Evolutionary conservation across 129 eudicot genomes (phyloP), one percentile per base, ranked within the genome.

Genomic region (Solidago caesia): DNA sequence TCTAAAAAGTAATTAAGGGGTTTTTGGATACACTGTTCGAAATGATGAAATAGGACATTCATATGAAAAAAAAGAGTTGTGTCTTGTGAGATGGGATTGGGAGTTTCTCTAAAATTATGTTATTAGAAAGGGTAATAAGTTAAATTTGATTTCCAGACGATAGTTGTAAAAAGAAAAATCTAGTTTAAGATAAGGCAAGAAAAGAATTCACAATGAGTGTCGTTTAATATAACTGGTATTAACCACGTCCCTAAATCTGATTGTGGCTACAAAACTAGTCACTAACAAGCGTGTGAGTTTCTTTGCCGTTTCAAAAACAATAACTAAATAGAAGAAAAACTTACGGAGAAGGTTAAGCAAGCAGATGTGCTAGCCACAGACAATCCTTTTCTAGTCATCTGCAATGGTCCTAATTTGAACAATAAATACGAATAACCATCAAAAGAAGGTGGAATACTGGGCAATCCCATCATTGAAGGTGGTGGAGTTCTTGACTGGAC

Each of bases 401-500:
- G 97, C 25, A 94, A 82, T 0, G 99, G 97, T 48, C 99, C 97
- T 44, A 88, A 79, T 84, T 90, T 94, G 85, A 94, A 71, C 69
- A 91, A 66, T 3, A 85, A 69, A 79, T 94, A 94, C 25, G 85
- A 83, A 84, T 94, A 94, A 45, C 96, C 97, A 81, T 82, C 84
- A 64, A 80, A 84, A 73, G 99, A 91, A 56, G 85, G 67, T 4
- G 97, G 94, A 74, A 88, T 69, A 69, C 56, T 80, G 1, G 89
- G 84, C 77, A 94, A 79, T 53, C 93, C 96, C 76, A 80, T 82
- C 83, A 94, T 48, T 64, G 91, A 82, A 72, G 99, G 75, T 27
- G 97, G 99, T 11, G 99, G 99, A 44, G 89, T 82, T 83, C 99
- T 94, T 66, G 89, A 84, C 65, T 86, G 82, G 63, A 91, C 85